Evolutionary conservation across 2,329 filamentous ascomycete species (phyloP), one percentile per base, ranked within the genome.

Genomic region (Xylaria sp.): DNA sequence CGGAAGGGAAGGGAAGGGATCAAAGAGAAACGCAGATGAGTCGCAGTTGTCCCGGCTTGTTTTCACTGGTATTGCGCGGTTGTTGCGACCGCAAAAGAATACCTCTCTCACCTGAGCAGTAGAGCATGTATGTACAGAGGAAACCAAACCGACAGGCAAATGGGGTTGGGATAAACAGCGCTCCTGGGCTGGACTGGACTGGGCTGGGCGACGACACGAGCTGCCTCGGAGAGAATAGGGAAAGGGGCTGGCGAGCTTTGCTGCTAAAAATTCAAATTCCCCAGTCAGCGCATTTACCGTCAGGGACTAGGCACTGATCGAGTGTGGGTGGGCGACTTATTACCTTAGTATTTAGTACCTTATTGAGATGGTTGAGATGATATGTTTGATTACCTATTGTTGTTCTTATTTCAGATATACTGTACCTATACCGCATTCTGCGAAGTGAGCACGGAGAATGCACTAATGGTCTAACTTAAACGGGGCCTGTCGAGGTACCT

Each of bases 61-160:
- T 64, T 32, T 64, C 14, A 51, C 42, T 36, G 34, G n/a, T 58
- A 30, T 39, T 58, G 64, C 60, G 55, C 64, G 67, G 61, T 69
- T 69, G 62, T 58, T 69, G 68, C 68, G 68, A 69, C 68, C 36
- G 53, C 58, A 68, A 24, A 63, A 58, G 61, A 62, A 59, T 30
- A 67, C 48, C 48, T 50, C 48, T 21, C 24, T 51, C 11, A 51
- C n/a, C n/a, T n/a, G 42, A 5, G 42, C 12, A 47, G 42, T 14
- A 14, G 14, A 47, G 36, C n/a, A n/a, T 2, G 24, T 27, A 27
- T 27, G 24, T 42, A 42, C n/a, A n/a, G 17, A 47, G 42, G 42
- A 19, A 19, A 36, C 34, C 34, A 36, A 27, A 4, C 11, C 19
- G n/a, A 21, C 7, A 21, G 27, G 27, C 21, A 30, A 51, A 39